Evolutionary conservation across 2,329 filamentous ascomycete genomes (phyloP).

Genomic region (Coccinonectria pachysandricola): DNA sequence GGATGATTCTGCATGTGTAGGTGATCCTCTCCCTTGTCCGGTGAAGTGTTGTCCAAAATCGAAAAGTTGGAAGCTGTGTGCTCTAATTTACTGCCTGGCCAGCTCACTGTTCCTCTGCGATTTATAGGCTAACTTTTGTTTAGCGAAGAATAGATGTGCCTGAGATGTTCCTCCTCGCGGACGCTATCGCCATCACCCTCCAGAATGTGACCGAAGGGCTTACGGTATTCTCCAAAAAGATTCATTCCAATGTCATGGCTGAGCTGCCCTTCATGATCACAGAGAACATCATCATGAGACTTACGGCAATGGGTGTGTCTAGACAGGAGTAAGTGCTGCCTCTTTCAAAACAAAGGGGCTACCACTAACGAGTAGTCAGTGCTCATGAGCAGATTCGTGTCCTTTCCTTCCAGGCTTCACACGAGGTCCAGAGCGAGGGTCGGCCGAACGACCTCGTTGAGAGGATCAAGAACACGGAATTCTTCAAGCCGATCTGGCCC

Average conservation of each 20-base stretch:
- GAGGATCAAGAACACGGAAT: conserved; percentile 60
- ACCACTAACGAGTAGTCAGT: conserved; percentile 7
- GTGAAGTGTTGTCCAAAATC: too few species aligned
- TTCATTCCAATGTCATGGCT: not conserved
- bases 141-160: conserved; percentile 46
- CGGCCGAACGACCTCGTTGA: conserved; percentile 68
- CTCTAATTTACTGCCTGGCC: too few species aligned
- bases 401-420: conserved; percentile 63
- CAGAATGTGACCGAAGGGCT: conserved; percentile 60
- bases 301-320: conserved; percentile 58
- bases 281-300: conserved; percentile 59
- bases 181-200: conserved; percentile 55
- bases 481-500: conserved; percentile 62
- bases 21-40: too few species aligned
- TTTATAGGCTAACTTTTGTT: conserved; percentile 11
- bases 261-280: conserved; percentile 85
- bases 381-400: conserved; percentile 83
- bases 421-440: conserved; percentile 41
- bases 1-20: conserved; percentile 70
- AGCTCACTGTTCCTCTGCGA: conserved; percentile 8
- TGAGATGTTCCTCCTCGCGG: conserved; percentile 56
- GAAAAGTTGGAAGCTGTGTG: too few species aligned
- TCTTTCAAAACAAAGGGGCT: not conserved
- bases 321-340: conserved; percentile 47
- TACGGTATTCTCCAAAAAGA: conserved; percentile 50